Evolutionary conservation across 2,329 filamentous ascomycete species (phyloP).

Genomic region (Xylaria sp.): DNA sequence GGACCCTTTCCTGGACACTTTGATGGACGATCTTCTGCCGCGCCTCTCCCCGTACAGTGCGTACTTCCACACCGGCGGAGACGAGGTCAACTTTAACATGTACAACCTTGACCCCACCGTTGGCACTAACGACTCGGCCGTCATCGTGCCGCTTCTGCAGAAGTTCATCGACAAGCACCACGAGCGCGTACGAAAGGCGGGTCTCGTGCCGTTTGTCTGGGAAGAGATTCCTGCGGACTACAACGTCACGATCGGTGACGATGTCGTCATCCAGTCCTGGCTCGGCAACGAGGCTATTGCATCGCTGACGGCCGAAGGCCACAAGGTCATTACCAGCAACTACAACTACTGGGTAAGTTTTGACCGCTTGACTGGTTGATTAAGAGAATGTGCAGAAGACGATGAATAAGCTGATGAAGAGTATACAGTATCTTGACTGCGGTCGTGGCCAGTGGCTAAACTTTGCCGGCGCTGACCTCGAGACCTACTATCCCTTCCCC

Average conservation of each 20-base stretch:
- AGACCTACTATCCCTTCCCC: conserved; percentile 68
- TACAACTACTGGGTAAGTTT: conserved; percentile 76
- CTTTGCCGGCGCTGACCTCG: conserved; percentile 61
- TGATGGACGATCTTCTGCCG: conserved; percentile 80
- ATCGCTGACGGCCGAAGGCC: conserved; percentile 64
- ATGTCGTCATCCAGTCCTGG: conserved; percentile 83
- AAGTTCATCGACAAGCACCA: conserved; percentile 76
- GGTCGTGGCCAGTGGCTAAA: conserved; percentile 81
- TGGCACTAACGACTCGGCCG: conserved; percentile 64
- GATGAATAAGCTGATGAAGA: conserved; percentile 4
- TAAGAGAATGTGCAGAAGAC: not conserved
- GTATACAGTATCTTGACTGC: conserved; percentile 76
- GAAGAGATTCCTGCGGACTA: conserved; percentile 83
- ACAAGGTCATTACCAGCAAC: conserved; percentile 76
- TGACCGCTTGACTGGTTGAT: not conserved
- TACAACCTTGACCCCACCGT: conserved; percentile 78
- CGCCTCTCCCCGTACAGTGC: conserved; percentile 70
- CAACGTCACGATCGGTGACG: conserved; percentile 73
- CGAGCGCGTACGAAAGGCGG: conserved; percentile 64
- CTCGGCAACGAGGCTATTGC: conserved; percentile 67
- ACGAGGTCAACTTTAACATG: conserved; percentile 81
- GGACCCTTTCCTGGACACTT: conserved; percentile 70
- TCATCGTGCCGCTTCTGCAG: conserved; percentile 78
- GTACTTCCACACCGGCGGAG: conserved; percentile 86
- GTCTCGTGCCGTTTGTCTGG: conserved; percentile 80